These are phyloP conservation scores for Glebionis coronaria DNA, from an alignment of 129 eudicot genomes.

Conservation along the genomic window DNA sequence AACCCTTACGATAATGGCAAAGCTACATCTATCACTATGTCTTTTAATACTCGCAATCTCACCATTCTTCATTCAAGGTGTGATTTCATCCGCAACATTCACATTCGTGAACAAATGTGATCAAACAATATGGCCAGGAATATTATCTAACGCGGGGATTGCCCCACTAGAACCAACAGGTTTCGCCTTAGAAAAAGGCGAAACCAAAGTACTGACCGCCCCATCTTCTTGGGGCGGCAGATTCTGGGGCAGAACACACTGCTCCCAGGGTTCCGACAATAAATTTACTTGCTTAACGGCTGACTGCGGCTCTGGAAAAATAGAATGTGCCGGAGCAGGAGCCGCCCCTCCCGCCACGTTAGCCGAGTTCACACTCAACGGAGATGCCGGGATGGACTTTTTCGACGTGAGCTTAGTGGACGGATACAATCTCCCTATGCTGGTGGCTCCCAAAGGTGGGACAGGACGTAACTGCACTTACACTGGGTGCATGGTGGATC, in stretches of 20 bases:
- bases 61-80: constrained; percentile 29
- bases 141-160: constrained; percentile 76
- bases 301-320: constrained; percentile 73
- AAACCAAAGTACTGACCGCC: constrained; percentile 36
- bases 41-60: constrained; percentile 17
- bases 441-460: constrained; percentile 73
- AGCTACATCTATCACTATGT: constrained; percentile 2
- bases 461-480: constrained; percentile 53
- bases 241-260: constrained; percentile 80
- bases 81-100: constrained; percentile 48
- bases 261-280: constrained; percentile 51
- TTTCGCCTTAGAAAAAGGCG: constrained; percentile 54
- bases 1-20: constrained; percentile 13
- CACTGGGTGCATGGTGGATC: constrained; percentile 74
- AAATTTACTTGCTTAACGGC: constrained; percentile 75
- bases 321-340: constrained; percentile 67
- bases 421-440: constrained; percentile 86
- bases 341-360: constrained; percentile 79
- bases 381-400: constrained; percentile 63
- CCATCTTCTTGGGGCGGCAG: constrained; percentile 82
- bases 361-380: constrained; percentile 77
- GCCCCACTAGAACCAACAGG: constrained; percentile 60
- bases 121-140: constrained; percentile 81
- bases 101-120: constrained; percentile 66
- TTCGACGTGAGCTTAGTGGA: constrained; percentile 89